A percentile compares a stretch with the other conserved stretches of the same genome.
These are phyloP conservation scores for Lupinus albus DNA, from an alignment of 306 rosid species.

Conservation along the genomic window DNA sequence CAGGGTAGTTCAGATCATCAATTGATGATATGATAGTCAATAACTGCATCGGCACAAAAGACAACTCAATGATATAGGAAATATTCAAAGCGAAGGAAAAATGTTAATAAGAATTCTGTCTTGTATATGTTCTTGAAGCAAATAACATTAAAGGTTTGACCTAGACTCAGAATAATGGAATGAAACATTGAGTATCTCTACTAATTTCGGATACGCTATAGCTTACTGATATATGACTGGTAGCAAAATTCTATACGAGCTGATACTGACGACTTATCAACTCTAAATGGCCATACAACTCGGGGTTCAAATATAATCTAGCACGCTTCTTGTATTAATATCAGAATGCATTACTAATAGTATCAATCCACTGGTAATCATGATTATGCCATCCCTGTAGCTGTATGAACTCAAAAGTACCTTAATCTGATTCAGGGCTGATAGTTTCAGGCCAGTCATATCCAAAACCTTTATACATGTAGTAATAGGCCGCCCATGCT, in stretches of 20 bases:
- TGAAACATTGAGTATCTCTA: constrained; percentile 19
- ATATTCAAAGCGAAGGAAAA: background rate
- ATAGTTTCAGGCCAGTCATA: constrained; percentile 92
- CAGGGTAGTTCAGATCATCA: constrained; percentile 97
- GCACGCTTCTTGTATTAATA: background rate
- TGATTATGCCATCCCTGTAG: constrained; percentile 1
- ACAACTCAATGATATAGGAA: constrained; percentile 9
- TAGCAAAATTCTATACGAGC: constrained; percentile 1
- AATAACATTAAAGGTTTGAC: background rate
- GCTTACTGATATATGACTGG: background rate
- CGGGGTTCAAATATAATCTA: background rate
- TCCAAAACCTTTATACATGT: constrained; percentile 90
- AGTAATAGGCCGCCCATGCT: constrained; percentile 70
- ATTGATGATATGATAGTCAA: constrained; percentile 77
- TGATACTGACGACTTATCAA: background rate
- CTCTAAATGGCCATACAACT: constrained; percentile 6
- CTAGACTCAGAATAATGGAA: background rate
- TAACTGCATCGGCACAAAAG: constrained; percentile 61
- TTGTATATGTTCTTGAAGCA: background rate
- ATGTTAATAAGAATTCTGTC: background rate
- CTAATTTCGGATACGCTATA: background rate
- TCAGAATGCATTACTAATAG: constrained; percentile 4
- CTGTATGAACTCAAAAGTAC: constrained; percentile 42
- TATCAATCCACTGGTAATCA: constrained; percentile 20
- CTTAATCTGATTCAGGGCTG: constrained; percentile 91